Percentiles rank a stretch among this genome's conserved stretches.
Conservation (phyloP, 495 filamentous ascomycete species). For the Pseudotulostoma volvatum region DNA sequence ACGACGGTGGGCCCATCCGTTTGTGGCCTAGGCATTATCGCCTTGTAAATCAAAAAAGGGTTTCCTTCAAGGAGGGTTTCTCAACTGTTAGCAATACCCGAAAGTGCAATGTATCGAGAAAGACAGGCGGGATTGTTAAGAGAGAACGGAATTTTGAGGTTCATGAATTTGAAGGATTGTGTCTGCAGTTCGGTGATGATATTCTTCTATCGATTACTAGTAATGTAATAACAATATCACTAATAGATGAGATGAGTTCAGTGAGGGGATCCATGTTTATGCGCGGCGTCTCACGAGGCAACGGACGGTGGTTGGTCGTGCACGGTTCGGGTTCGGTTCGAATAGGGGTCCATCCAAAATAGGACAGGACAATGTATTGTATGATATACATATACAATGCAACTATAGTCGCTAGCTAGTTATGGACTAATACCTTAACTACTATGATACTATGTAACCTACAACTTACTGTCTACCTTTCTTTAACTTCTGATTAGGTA, state of each 20-base stretch:
- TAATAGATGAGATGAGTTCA: too few species aligned
- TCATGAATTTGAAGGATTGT: conserved; percentile 7
- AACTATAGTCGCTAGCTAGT: too few species aligned
- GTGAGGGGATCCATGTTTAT: conserved; percentile 20
- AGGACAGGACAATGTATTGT: too few species aligned
- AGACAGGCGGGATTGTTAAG: conserved; percentile 5
- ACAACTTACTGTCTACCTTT: too few species aligned
- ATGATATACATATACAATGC: too few species aligned
- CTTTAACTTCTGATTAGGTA: too few species aligned
- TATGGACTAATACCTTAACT: too few species aligned
- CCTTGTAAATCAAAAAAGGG: conserved; percentile 11
- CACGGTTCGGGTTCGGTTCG: too few species aligned
- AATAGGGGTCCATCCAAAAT: too few species aligned
- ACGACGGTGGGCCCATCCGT: conserved; percentile 47
- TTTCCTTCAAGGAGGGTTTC: neutral
- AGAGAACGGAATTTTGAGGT: conserved; percentile 5
- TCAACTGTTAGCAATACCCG: conserved; percentile 30
- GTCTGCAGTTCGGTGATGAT: too few species aligned
- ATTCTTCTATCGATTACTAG: neutral
- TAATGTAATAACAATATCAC: too few species aligned
- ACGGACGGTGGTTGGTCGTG: conserved; percentile 10
- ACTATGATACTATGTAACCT: too few species aligned
- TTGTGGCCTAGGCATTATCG: conserved; percentile 43
- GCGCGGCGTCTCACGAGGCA: conserved; percentile 31
- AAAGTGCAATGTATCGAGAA: conserved; percentile 16